A percentile compares a stretch with the other conserved stretches of the same genome.
Conservation (phyloP, 2,329 filamentous ascomycete genomes). For the Aureobasidium namibiae region DNA sequence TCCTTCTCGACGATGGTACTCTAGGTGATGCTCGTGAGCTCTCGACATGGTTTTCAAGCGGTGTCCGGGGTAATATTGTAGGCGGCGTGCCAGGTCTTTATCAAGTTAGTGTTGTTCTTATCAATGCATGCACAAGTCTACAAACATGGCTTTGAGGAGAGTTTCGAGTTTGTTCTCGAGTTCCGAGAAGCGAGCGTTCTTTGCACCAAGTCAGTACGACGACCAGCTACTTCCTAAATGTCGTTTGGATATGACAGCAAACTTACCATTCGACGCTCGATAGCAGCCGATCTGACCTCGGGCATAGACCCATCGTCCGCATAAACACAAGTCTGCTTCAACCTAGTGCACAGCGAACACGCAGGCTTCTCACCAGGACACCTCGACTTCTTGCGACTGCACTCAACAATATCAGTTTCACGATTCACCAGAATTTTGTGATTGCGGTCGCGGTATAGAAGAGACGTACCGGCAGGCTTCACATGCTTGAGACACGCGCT, state of each 20-base stretch:
- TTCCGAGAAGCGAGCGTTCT: constrained; percentile 8
- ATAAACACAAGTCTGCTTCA: constrained; percentile 7
- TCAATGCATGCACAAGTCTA: neutral
- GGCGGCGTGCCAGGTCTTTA: constrained; percentile 4
- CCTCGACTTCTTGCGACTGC: constrained; percentile 11
- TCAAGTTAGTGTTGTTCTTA: neutral
- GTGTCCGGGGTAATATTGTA: constrained; percentile 1
- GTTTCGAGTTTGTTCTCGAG: neutral
- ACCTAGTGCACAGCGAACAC: neutral
- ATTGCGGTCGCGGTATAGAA: neutral
- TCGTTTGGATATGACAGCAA: neutral
- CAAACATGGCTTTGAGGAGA: constrained; percentile 4
- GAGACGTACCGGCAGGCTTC: constrained; percentile 8
- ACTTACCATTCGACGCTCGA: constrained; percentile 12
- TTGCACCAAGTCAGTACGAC: neutral
- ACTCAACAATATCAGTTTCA: neutral
- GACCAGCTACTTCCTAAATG: neutral
- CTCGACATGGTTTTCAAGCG: neutral
- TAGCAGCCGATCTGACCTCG: neutral
- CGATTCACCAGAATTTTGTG: neutral
- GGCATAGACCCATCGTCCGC: constrained; percentile 6
- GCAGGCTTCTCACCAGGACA: constrained; percentile 12
- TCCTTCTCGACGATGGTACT: neutral
- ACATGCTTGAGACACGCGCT: constrained; percentile 8
- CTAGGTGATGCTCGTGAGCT: neutral